Evolutionary conservation across 371 early-diverging fungal species (phyloP), one percentile per base, ranked within the genome.

Genomic region (Synchytrium microbalum): DNA sequence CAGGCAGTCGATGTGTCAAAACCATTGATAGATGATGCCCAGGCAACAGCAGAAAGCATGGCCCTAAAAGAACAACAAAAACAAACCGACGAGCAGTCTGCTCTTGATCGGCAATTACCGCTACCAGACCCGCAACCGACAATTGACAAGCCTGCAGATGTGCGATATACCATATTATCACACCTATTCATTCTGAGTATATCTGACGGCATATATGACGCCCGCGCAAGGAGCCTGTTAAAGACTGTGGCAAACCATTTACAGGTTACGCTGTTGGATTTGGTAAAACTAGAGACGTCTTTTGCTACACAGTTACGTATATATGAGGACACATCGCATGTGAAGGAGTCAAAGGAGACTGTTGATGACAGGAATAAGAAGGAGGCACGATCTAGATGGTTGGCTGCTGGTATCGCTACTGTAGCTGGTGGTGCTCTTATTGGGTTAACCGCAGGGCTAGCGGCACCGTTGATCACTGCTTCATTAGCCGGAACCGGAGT

Each of bases 401-500:
- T 79, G 10, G 69, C 66, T 55, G 68, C 71, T 53, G 80, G 80
- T 3, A 29, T 78, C 19, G 78, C 78, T 0, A 75, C 80, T 2
- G 58, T 79, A 38, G 75, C 72, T 28, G 79, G 77, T 14, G 78
- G 76, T 25, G 75, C 78, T 2, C 73, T 77, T 13, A 73, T 79
- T 67, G 80, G 77, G 3, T 31, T 79, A 13, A 77, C 78, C 0
- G 80, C 80, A 8, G 80, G 80, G 25, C 67, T 80, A 24, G 80
- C 80, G 0, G 80, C 96, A 0, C 96, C 96, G 0, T 85, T 94
- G 13, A 95, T 95, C 72, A 94, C 90, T 1, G 92, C 91, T 3
- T 92, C 92, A 16, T 90, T 92, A 0, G 87, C 89, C 1, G 71
- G 93, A 53, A 86, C 92, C 0, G 92, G 88, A 46, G 82, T 87